These are phyloP conservation scores for Yamadazyma phyllophila DNA, from an alignment of 805 yeast species.

Conservation along the genomic window DNA sequence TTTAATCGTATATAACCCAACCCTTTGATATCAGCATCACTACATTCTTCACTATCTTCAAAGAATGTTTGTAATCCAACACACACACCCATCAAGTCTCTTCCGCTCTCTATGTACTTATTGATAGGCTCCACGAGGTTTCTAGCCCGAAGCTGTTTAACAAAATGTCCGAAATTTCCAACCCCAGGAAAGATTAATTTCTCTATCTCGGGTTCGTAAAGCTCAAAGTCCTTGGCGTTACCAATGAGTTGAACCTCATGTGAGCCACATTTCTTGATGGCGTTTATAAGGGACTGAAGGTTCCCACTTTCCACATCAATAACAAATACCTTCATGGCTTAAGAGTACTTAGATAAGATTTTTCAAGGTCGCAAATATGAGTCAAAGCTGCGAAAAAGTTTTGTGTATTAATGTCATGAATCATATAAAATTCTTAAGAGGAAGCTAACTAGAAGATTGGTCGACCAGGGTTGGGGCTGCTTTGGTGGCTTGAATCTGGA, in stretches of 20 bases:
- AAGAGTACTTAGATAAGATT: slow-evolving; percentile 1
- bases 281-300: slow-evolving; percentile 83
- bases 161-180: slow-evolving; percentile 95
- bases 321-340: slow-evolving; percentile 47
- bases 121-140: slow-evolving; percentile 65
- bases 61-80: slow-evolving; percentile 92
- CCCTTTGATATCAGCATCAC: slow-evolving; percentile 55
- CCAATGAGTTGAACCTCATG: slow-evolving; percentile 62
- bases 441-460: too few species aligned
- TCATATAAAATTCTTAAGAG: not conserved
- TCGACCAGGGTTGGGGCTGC: not conserved
- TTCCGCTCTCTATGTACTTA: slow-evolving; percentile 70
- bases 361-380: slow-evolving; percentile 8
- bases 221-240: slow-evolving; percentile 52
- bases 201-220: slow-evolving; percentile 41
- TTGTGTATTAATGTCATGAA: not conserved
- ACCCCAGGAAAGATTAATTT: slow-evolving; percentile 90
- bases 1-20: slow-evolving; percentile 44
- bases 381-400: slow-evolving; percentile 10
- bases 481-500: slow-evolving; percentile 14
- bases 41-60: slow-evolving; percentile 70
- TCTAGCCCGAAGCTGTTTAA: slow-evolving; percentile 59
- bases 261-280: slow-evolving; percentile 70
- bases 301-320: slow-evolving; percentile 96
- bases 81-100: slow-evolving; percentile 93